Evolutionary conservation across 352 stramenopile genomes (phyloP).

Genomic region (Globisporangium barbulae): DNA sequence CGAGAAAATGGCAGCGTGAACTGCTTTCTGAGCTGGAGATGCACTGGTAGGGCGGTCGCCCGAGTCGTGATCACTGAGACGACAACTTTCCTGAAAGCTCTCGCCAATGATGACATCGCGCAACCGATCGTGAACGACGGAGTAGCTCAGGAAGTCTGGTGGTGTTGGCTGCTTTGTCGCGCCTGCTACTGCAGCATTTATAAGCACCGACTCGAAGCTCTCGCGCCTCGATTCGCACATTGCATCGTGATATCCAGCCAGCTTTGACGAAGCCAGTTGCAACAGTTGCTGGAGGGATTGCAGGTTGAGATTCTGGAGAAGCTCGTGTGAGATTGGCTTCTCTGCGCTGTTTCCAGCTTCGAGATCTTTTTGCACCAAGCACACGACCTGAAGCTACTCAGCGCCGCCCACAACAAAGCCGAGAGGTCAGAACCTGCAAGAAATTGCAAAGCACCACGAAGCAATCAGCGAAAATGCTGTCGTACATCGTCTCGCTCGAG

Average conservation of each 20-base stretch:
- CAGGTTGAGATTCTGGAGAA: constrained; percentile 1
- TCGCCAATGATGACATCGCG: constrained; percentile 31
- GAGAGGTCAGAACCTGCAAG: background rate
- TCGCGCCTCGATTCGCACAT: background rate
- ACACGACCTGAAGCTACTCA: constrained; percentile 36
- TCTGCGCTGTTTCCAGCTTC: constrained; percentile 7
- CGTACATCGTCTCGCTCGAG: constrained; percentile 31
- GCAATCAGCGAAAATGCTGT: background rate
- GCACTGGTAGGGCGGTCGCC: too few species aligned
- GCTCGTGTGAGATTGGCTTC: background rate
- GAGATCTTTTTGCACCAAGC: constrained; percentile 29
- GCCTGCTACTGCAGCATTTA: background rate
- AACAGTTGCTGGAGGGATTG: constrained; percentile 2
- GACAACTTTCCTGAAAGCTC: constrained; percentile 10
- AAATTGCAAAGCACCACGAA: background rate
- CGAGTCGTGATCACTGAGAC: background rate
- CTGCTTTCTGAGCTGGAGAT: background rate
- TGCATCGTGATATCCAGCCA: background rate
- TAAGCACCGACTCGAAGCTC: background rate
- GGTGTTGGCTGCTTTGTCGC: background rate
- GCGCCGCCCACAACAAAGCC: background rate
- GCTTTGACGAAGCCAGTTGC: background rate
- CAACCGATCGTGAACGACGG: constrained; percentile 37
- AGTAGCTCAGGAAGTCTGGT: constrained; percentile 28
- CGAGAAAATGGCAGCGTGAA: constrained; percentile 19